These are phyloP conservation scores for Fraxinus excelsior DNA, from an alignment of 257 asterid species.

Conservation along the genomic window DNA sequence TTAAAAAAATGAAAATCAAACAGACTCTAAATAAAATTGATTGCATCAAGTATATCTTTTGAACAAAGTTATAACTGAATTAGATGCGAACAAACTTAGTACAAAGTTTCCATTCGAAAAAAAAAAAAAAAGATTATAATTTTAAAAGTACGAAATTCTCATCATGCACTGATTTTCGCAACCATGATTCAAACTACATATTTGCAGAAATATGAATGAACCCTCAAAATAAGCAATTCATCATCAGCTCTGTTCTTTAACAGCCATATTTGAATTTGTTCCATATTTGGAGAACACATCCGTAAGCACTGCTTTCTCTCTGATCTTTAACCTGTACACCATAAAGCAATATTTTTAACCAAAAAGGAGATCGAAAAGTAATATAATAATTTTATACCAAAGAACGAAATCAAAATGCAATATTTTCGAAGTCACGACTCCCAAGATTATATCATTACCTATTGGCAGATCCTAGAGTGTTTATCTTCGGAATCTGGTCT, in stretches of 20 bases:
- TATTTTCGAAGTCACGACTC: not conserved
- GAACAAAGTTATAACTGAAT: too few relatives aligned
- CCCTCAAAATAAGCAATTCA: not conserved
- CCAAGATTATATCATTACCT: slow-evolving; percentile 42
- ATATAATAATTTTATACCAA: not conserved
- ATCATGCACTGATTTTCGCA: not conserved
- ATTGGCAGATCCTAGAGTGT: slow-evolving; percentile 78
- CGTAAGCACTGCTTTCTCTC: slow-evolving; percentile 67
- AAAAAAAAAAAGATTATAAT: too few relatives aligned
- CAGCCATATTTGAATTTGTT: slow-evolving; percentile 36
- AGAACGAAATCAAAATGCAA: not conserved
- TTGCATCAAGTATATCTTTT: too few relatives aligned
- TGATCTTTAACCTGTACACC: slow-evolving; percentile 63
- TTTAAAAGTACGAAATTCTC: not conserved
- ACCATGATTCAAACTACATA: not conserved
- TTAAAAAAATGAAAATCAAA: too few relatives aligned
- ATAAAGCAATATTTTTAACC: not conserved
- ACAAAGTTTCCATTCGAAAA: too few relatives aligned
- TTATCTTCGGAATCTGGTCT: slow-evolving; percentile 41
- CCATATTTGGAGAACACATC: slow-evolving; percentile 81
- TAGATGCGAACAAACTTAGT: not conserved
- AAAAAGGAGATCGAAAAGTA: not conserved
- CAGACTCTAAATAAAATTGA: too few relatives aligned
- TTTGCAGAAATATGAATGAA: not conserved
- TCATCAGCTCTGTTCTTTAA: slow-evolving; percentile 39